Percentiles rank a stretch among this genome's conserved stretches.
Evolutionary conservation across 768 basidiomycete species (phyloP).

Genomic region (Tricholoma sp.): DNA sequence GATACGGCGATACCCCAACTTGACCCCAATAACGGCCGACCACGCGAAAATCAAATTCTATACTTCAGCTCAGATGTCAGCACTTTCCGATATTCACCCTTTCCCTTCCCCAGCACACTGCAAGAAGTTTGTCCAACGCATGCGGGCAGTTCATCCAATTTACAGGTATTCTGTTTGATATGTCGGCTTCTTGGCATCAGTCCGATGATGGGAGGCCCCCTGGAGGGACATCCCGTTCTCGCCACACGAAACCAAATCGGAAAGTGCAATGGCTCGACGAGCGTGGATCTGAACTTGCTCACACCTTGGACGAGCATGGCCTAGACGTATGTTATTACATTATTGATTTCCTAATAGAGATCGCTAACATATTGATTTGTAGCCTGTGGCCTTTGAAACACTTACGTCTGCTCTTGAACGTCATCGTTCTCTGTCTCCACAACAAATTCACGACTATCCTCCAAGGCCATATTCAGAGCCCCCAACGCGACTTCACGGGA

Average conservation of each 20-base stretch:
- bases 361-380: constrained; percentile 2
- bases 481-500: constrained; percentile 4
- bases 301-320: constrained; percentile 50
- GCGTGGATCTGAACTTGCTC: constrained; percentile 18
- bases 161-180: background rate
- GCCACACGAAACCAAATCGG: constrained; percentile 41
- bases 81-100: no score
- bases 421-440: constrained; percentile 30
- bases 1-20: no score
- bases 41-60: background rate
- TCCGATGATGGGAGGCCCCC: constrained; percentile 6
- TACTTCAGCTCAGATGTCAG: background rate
- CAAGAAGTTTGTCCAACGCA: no score
- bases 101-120: background rate
- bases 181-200: constrained; percentile 1
- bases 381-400: constrained; percentile 46
- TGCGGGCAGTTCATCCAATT: no score
- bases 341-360: background rate
- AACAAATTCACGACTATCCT: constrained; percentile 26
- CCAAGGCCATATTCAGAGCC: constrained; percentile 16
- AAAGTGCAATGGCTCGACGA: constrained; percentile 49
- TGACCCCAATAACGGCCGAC: background rate
- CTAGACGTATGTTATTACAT: constrained; percentile 38
- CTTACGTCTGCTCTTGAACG: constrained; percentile 44
- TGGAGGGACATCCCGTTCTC: constrained; percentile 9